Base-by-base conservation (phyloP, 805 yeast genomes). In the Schwanniomyces pseudopolymorphus region DNA sequence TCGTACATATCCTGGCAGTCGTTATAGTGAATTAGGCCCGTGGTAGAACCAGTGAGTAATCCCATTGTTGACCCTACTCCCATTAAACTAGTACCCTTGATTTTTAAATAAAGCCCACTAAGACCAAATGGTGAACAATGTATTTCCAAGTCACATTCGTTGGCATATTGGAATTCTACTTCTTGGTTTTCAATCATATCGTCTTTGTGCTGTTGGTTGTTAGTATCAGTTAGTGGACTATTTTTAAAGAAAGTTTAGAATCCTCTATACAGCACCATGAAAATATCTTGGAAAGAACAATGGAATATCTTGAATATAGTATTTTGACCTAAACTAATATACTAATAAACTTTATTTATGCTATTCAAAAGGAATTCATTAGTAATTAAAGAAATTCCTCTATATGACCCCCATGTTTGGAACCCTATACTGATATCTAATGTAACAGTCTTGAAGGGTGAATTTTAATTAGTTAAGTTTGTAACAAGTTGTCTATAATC, bases 1-100 rank as follows among this genome's bases (percentile, higher is more conserved):
- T 74, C 71, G 26, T 66, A 56, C 45, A 78, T 61, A 53, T 78
- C 81, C 33, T 70, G 71, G 28, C 72, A 53, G 48, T 74, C 73
- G 54, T 78, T 78, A 56, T 75, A 78, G 55, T 75, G 79, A 6
- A 78, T 64, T 43, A 62, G 62, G 1, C 83, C 83, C 25, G 65
- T 69, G 17, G 80, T 74, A 5, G 72, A 63, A 6, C 83, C 83
- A 0, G 81, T 76, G n/a, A 78, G 68, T 33, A 79, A 62, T 6
- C 81, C 82, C 81, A 78, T 77, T 14, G 82, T 77, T 8, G 79
- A 72, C 3, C 83, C 83, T 5, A 78, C 75, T 0, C 83, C 83
- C 61, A 78, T 74, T 6, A 77, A 64, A 41, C 76, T 75, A 0
- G 79, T 73, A 7, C 75, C 81, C 5, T 63, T 66, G 13, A 78